Evolutionary conservation across 2,329 filamentous ascomycete species (phyloP), one percentile per base, ranked within the genome.

Genomic region (Aspergillus vadensis): DNA sequence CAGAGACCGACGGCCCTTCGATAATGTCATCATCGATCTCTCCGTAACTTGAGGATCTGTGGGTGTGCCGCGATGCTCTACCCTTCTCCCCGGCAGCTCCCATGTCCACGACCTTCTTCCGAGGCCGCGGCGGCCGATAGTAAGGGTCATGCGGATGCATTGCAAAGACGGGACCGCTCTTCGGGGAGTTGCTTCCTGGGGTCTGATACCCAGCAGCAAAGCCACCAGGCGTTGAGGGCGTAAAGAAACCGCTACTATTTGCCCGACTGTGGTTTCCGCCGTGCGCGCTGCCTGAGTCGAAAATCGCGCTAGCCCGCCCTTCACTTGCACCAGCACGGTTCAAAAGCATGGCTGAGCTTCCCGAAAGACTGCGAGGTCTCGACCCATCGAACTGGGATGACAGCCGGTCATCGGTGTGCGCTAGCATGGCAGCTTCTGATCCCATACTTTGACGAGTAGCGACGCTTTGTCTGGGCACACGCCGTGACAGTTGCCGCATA

Each of bases 401-500:
- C 70, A 91, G 89, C 58, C 86, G 84, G 39, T 87, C 84, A 51
- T 87, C 86, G 14, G 91, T 88, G 36, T 85, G 80, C 60, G 86
- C 85, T 55, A 97, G 80, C 85, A 97, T 97, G 17, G 88, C 91
- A 36, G 90, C 85, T 65, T 88, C 92, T 4, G 92, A 97, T 56
- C 91, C 84, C 74, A 95, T 90, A 72, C 92, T 97, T 69, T 90
- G 88, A 62, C 92, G 86, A 7, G 89, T 89, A 23, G 84, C 82
- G 15, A 85, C 86, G 55, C 82, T 84, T 62, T 85, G 86, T 51
- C 86, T 86, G 60, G 86, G 86, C 63, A 85, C 81, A 52, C 92
- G 87, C 64, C 90, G 87, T 12, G 91, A 91, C 43, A 97, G 81
- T 75, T 97, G 92, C 50, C 93, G 90, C 84, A 93, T 92, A 54